A percentile compares a stretch with the other conserved stretches of the same genome.
These are phyloP conservation scores for Rosa chinensis DNA, from an alignment of 306 rosid species.

Conservation along the genomic window DNA sequence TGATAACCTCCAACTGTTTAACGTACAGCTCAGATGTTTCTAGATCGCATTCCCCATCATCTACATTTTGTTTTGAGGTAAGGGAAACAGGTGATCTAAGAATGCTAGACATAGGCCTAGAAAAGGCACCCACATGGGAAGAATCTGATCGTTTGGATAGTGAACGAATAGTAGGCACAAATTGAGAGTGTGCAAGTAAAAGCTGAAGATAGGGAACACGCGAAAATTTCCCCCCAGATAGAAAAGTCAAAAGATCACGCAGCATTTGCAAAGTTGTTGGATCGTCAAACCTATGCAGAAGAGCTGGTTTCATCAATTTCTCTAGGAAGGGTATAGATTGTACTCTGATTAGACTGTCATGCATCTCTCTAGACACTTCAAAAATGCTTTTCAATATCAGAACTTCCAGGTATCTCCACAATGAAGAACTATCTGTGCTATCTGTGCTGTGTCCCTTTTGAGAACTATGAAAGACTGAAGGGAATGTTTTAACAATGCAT, in stretches of 20 bases:
- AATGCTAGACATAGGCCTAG: constrained; percentile 70
- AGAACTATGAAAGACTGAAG: constrained; percentile 44
- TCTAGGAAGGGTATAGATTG: constrained; percentile 66
- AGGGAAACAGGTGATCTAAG: constrained; percentile 60
- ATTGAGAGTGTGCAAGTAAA: constrained; percentile 83
- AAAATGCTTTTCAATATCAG: constrained; percentile 53
- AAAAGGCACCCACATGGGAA: constrained; percentile 53
- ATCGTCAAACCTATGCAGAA: constrained; percentile 72
- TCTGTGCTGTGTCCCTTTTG: constrained; percentile 35
- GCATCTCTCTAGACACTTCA: constrained; percentile 55
- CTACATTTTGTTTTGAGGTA: constrained; percentile 36
- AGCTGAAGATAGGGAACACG: constrained; percentile 61
- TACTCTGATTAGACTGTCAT: constrained; percentile 44
- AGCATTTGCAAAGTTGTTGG: constrained; percentile 61
- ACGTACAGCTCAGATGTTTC: constrained; percentile 30
- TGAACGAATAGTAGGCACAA: constrained; percentile 63
- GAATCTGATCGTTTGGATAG: constrained; percentile 34
- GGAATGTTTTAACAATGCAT: constrained; percentile 49
- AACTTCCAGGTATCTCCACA: constrained; percentile 60
- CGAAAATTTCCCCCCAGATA: constrained; percentile 57
- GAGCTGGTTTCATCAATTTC: constrained; percentile 62
- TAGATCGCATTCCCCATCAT: constrained; percentile 29
- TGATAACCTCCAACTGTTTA: constrained; percentile 65
- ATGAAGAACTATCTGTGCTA: constrained; percentile 35
- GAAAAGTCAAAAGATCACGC: constrained; percentile 42